Base-by-base conservation (phyloP, 2,329 filamentous ascomycete species). In the Aspergillus calidoustus region DNA sequence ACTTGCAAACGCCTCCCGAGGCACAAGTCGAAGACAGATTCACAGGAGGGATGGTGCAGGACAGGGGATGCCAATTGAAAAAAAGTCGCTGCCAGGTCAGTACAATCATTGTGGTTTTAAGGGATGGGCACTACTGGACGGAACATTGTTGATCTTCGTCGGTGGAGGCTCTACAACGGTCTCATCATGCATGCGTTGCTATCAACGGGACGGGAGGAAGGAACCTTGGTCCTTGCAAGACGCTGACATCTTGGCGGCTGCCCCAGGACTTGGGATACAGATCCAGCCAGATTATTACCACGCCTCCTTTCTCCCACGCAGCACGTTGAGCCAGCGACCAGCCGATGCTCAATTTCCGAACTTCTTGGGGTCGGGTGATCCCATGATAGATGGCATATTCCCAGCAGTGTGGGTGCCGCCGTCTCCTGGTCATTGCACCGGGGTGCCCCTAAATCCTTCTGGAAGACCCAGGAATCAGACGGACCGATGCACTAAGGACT, bases 401-500 rank as follows among this genome's bases (percentile, higher is more conserved):
- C 59, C 31, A 44, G 55, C 28, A 57, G 56, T 64, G 54, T 60
- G 62, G 64, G 55, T 60, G 51, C 54, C 43, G 58, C 19, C 19
- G 19, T 19, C 19, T 19, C 19, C 19, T 19, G 19, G 19, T 60
- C 28, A 38, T 52, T 57, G 59, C 53, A 23, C 58, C 49, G n/a
- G 22, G 54, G 62, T 54, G 55, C 60, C 64, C 59, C 61, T 64
- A 56, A 59, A 64, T 68, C 61, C 67, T 69, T 70, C 68, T 68
- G 59, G 68, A 69, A 68, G 34, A 23, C 54, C 49, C 44, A 52
- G 61, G 64, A 67, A 64, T 22, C 28, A 47, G 53, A 62, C 64
- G 63, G 66, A 41, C 51, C 62, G 43, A 48, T 55, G 54, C 54
- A 53, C 60, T 64, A 64, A 49, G 22, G 34, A 4, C 46, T 15